Evolutionary conservation across 805 yeast genomes (phyloP), one percentile per base, ranked within the genome.

Genomic region (Metschnikowia gelsemii): DNA sequence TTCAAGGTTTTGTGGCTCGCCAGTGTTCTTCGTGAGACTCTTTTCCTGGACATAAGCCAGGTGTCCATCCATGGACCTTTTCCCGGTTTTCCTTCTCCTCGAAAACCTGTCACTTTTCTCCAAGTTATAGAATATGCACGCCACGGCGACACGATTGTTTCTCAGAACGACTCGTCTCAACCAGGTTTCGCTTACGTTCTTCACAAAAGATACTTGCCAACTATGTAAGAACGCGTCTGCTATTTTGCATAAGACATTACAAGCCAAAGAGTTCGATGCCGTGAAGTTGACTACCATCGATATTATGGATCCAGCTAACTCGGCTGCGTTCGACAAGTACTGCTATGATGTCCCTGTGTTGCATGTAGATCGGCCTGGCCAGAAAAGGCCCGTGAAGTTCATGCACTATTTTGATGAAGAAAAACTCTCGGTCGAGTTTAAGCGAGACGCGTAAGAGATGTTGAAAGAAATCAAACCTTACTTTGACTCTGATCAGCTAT

Each of bases 271-370:
- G 8, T 52, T 65, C 2, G 41, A 46, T 25, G 51, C 57, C 3
- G 50, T 73, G 2, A 50, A 63, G 6, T 56, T 79, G 38, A 58
- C 63, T 3, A 62, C 68, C 9, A 63, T 82, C 3, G 86, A 85
- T 55, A 84, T 85, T 23, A 76, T 76, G 58, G 66, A 71, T 20
- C 78, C 79, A 0, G 73, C 74, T 39, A 81, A 84, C 54, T 66
- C 74, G 35, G 66, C 71, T 35, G 84, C 87, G 82, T 83, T 80
- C 72, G 86, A 83, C 38, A 69, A 72, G 46, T 85, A 84, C 51
- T 79, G 89, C 51, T 84, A 79, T 57, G 95, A 85, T 55, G 83
- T 85, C 5, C 95, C 95, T 0, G 95, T 85, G 0, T 56, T 85
- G 30, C 90, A 85, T 57, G 68, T 85, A 7, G 82, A 80, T 51